These are phyloP conservation scores for Penicillium coffeae DNA, from an alignment of 495 filamentous ascomycete genomes.

Conservation along the genomic window DNA sequence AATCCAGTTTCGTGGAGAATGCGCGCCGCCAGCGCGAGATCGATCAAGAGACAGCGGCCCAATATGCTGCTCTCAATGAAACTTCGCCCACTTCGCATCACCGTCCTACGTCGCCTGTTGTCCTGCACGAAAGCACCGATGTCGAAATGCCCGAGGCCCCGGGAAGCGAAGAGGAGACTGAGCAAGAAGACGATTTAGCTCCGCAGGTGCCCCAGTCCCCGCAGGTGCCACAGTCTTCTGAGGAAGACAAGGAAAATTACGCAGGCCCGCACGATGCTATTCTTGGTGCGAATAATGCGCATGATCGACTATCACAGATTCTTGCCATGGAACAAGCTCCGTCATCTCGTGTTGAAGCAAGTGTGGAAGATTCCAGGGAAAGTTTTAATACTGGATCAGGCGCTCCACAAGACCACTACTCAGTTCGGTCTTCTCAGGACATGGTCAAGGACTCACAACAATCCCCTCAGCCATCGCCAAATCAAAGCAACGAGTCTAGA, in stretches of 20 bases:
- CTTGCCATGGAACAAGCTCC: constrained; percentile 30
- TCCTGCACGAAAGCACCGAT: constrained; percentile 7
- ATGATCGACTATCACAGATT: constrained; percentile 40
- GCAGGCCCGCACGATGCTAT: constrained; percentile 24
- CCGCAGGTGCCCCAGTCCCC: constrained; percentile 26
- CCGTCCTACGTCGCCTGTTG: constrained; percentile 8
- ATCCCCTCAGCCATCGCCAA: constrained; percentile 27
- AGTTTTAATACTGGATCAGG: not conserved
- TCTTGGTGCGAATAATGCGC: constrained; percentile 29
- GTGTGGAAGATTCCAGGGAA: constrained; percentile 1
- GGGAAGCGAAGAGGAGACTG: constrained; percentile 41
- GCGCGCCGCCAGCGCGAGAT: constrained; percentile 33
- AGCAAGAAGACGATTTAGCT: constrained; percentile 42
- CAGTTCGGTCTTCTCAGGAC: constrained; percentile 30
- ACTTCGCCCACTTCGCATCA: constrained; percentile 26
- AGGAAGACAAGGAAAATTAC: constrained; percentile 53
- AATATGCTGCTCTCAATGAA: constrained; percentile 36
- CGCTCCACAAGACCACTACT: constrained; percentile 7
- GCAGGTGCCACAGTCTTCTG: constrained; percentile 24
- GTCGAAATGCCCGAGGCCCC: constrained; percentile 13
- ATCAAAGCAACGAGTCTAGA: not conserved
- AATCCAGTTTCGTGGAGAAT: constrained; percentile 40
- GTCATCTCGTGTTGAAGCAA: constrained; percentile 1
- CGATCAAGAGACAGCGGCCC: constrained; percentile 34
- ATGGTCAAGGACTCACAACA: constrained; percentile 49